Base-by-base conservation (phyloP, 805 yeast species). In the Tetrapisispora fleetii region DNA sequence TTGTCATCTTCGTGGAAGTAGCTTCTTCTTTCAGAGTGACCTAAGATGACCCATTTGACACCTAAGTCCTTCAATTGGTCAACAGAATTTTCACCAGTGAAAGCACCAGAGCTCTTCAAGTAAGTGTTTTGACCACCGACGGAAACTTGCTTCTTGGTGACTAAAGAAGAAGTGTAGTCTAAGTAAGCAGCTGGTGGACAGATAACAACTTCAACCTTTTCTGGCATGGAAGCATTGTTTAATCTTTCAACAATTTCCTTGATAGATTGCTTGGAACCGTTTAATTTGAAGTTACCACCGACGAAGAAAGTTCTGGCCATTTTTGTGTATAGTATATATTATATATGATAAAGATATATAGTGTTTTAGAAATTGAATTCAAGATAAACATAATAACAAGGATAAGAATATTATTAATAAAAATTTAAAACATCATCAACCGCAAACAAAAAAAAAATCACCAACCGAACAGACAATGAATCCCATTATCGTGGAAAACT, bases 201-300 rank as follows among this genome's bases (percentile, higher is more conserved):
- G 70, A 93, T 79, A 54, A 91, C 99, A 58, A 93, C 96, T 75
- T 91, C 93, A 51, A 85, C 91, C 64, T 82, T 74, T 47, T 77
- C 63, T 56, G 95, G 85, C 58, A 93, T 74, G 46, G 79, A 75
- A 57, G 95, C 84, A 48, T 72, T 67, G 79, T 91, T 91, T 67
- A 93, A 79, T 74, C 81, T 75, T 56, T 81, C 90, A 54, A 91
- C 83, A 67, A 93, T 90, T 59, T 79, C 73, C 69, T 80, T 79
- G 71, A 93, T 85, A 61, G 93, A 84, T 62, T 78, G 79, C 73
- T 82, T 83, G 67, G 95, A 75, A 68, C 99, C 99, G 80, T 93
- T 93, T 87, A 93, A 83, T 75, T 93, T 93, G 81, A 93, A 91
- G 89, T 93, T 93, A 67, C 99, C 99, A 63, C 99, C 99, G 67